Evolutionary conservation across 2,329 filamentous ascomycete species (phyloP), one percentile per base, ranked within the genome.

Genomic region (Colletotrichum sp.): DNA sequence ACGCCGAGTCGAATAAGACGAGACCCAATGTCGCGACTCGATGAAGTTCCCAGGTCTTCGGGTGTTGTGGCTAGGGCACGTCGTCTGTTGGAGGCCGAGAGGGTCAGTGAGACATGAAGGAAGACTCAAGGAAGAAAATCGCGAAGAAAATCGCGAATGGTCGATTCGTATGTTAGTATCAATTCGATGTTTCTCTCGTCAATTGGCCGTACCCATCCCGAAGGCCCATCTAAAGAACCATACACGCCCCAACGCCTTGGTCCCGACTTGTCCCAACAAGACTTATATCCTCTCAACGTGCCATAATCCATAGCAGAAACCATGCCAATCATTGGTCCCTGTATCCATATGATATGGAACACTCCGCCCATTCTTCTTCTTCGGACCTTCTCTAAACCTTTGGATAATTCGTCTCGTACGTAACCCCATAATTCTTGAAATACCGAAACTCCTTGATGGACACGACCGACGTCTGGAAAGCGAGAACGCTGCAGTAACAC

Each of bases 401-500:
- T 13, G 66, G 52, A 28, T 58, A 58, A 3, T 34, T 28, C 7
- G 55, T 60, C 9, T 26, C 55, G 55, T 60, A 60, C 5, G 30
- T 64, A 26, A 70, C 66, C 56, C 71, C 66, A 32, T 70, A 73
- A 6, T 73, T 64, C 43, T 71, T 65, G 24, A 67, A 75, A 21
- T 75, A 65, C 1, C 67, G 60, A 18, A 66, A 43, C 10, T 71
- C 72, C 32, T 71, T 70, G 30, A 66, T 66, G 1, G 72, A 75
- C n/a, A 75, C 52, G 43, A 71, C 72, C 4, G 67, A 58, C 8
- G 68, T 75, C 52, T 75, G 72, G 28, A 75, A 70, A 6, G 72
- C 72, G 15, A 75, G 67, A 8, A 75, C 67, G 24, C 72, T 74
- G 48, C 5, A 21, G 21, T 5, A 6, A 2, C 3, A 21, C 56